phyloP scores from a whole-genome alignment of 106 monocot genomes.

The Dendrobium huoshanense region DNA sequence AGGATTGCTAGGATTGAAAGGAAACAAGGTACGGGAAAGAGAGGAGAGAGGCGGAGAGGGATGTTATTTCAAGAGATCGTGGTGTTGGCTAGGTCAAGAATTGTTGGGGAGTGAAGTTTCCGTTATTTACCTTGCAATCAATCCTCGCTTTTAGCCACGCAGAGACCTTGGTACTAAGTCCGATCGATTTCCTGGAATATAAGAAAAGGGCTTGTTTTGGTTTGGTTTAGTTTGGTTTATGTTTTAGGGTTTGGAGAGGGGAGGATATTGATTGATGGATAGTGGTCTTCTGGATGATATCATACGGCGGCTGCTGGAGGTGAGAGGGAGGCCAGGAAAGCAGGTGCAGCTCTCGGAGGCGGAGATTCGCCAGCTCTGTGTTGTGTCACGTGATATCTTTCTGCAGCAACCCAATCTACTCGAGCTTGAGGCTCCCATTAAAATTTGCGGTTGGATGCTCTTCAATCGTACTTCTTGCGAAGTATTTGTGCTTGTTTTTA shows the following conservation, averaged over 20 bases:
- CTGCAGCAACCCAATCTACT: conserved; percentile 19
- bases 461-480: background rate
- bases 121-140: background rate
- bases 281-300: conserved; percentile 19
- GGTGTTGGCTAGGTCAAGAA: conserved; percentile 1
- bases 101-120: background rate
- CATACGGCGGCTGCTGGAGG: conserved; percentile 22
- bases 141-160: background rate
- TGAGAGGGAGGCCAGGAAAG: conserved; percentile 17
- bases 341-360: conserved; percentile 31
- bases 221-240: background rate
- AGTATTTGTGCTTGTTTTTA: background rate
- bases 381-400: conserved; percentile 19
- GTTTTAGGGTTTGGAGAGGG: conserved; percentile 5
- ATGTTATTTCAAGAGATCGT: conserved; percentile 5
- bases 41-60: background rate
- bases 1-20: background rate
- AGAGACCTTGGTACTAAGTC: background rate
- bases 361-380: conserved; percentile 22
- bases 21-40: background rate
- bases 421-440: conserved; percentile 27
- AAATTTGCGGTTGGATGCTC: conserved; percentile 14
- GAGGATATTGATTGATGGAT: conserved; percentile 11
- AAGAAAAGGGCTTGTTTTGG: background rate
- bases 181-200: background rate